phyloP scores from a whole-genome alignment of 225 moss, liverwort and hornwort species.

The Takakia lepidozioides region DNA sequence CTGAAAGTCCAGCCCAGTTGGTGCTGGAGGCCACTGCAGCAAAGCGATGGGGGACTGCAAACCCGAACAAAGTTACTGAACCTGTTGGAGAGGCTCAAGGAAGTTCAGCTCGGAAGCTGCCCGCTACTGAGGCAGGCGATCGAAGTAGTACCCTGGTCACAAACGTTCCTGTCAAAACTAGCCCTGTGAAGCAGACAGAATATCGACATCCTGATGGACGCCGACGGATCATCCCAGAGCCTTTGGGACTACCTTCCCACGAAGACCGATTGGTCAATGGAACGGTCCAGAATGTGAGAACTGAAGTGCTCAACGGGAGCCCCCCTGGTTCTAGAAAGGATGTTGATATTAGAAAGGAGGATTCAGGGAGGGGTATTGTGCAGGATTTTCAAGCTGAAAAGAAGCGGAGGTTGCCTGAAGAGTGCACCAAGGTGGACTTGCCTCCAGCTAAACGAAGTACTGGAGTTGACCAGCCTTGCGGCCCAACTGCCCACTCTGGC shows the following conservation, averaged over 20 bases:
- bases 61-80: slow-evolving; percentile 16
- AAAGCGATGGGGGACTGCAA: slow-evolving; percentile 58
- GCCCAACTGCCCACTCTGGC: slow-evolving; percentile 32
- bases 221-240: slow-evolving; percentile 90
- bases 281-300: slow-evolving; percentile 29
- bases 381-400: slow-evolving; percentile 10
- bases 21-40: slow-evolving; percentile 78
- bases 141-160: slow-evolving; percentile 51
- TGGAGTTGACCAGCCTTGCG: slow-evolving; percentile 22
- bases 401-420: slow-evolving; percentile 55
- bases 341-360: slow-evolving; percentile 21
- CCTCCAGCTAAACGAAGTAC: slow-evolving; percentile 44
- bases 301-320: slow-evolving; percentile 14
- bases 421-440: slow-evolving; percentile 25
- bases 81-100: too few species aligned
- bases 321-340: slow-evolving; percentile 27
- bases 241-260: slow-evolving; percentile 64
- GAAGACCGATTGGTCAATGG: slow-evolving; percentile 60
- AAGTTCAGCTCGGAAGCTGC: too few species aligned
- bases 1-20: slow-evolving; percentile 85
- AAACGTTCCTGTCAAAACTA: slow-evolving; percentile 26
- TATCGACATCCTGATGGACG: slow-evolving; percentile 94
- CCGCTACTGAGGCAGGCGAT: slow-evolving; percentile 11
- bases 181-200: slow-evolving; percentile 82
- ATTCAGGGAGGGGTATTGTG: slow-evolving; percentile 8